Conservation (phyloP, 441 rosid genomes). For the Euphorbia celastroides region DNA sequence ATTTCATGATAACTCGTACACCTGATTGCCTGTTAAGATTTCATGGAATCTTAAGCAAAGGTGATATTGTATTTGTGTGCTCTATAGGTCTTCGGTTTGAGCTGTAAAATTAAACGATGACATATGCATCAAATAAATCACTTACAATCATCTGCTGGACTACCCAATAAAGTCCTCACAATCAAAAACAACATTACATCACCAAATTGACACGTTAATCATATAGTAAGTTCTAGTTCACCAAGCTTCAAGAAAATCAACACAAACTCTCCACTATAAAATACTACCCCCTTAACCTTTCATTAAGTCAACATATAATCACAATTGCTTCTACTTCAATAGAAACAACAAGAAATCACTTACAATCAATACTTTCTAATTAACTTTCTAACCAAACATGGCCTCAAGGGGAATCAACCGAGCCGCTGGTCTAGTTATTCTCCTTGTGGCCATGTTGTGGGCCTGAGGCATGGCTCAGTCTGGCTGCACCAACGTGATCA, state of each 20-base stretch:
- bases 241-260: conserved; percentile 14
- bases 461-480: conserved; percentile 40
- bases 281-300: background rate
- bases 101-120: too few species aligned
- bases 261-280: conserved; percentile 15
- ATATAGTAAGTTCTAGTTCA: conserved; percentile 23
- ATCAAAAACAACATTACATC: background rate
- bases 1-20: too few species aligned
- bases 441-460: conserved; percentile 30
- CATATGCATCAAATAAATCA: too few species aligned
- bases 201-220: conserved; percentile 6
- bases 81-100: too few species aligned
- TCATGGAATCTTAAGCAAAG: too few species aligned
- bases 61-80: too few species aligned
- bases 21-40: too few species aligned
- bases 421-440: conserved; percentile 10
- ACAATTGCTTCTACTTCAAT: background rate
- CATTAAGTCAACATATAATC: background rate
- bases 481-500: conserved; percentile 39
- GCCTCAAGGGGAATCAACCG: conserved; percentile 20
- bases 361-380: too few species aligned
- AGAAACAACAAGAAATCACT: background rate
- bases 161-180: background rate
- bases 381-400: conserved; percentile 15
- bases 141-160: too few species aligned